A percentile compares a stretch with the other conserved stretches of the same genome.
These are phyloP conservation scores for Crucihimalaya himalaica DNA, from an alignment of 345 rosid species.

Conservation along the genomic window DNA sequence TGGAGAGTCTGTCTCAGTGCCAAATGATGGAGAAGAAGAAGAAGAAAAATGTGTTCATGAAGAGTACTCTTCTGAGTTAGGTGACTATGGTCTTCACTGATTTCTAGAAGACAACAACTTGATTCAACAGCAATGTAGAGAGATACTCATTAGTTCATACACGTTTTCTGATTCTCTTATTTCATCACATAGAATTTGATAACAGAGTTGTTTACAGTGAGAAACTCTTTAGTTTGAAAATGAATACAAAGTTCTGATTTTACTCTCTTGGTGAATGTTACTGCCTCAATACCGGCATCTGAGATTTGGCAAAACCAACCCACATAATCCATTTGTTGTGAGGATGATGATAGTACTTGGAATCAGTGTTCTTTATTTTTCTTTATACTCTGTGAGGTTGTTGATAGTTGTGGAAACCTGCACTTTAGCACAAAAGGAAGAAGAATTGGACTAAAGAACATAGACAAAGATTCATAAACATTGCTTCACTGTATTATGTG, in stretches of 20 bases:
- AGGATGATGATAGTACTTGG: background rate
- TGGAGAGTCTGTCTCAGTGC: conserved; percentile 44
- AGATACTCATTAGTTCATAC: background rate
- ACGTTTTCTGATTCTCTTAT: conserved; percentile 9
- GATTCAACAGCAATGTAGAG: background rate
- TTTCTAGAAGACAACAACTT: background rate
- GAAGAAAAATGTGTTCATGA: conserved; percentile 22
- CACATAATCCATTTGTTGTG: background rate
- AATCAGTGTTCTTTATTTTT: too few relatives aligned
- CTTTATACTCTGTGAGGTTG: background rate
- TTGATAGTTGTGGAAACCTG: background rate
- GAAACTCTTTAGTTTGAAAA: conserved; percentile 2
- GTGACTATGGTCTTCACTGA: conserved; percentile 42
- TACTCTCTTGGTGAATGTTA: background rate
- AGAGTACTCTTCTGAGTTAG: conserved; percentile 31
- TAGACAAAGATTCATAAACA: background rate
- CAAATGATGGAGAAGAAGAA: conserved; percentile 22
- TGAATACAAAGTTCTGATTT: too few relatives aligned
- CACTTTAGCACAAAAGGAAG: background rate
- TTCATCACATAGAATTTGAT: background rate
- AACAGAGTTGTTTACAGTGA: background rate
- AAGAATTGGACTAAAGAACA: background rate
- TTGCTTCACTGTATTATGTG: background rate
- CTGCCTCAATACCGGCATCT: background rate
- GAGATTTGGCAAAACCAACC: too few relatives aligned